Conservation (phyloP, 768 basidiomycete species). For the Sporobolomyces phaffii region DNA sequence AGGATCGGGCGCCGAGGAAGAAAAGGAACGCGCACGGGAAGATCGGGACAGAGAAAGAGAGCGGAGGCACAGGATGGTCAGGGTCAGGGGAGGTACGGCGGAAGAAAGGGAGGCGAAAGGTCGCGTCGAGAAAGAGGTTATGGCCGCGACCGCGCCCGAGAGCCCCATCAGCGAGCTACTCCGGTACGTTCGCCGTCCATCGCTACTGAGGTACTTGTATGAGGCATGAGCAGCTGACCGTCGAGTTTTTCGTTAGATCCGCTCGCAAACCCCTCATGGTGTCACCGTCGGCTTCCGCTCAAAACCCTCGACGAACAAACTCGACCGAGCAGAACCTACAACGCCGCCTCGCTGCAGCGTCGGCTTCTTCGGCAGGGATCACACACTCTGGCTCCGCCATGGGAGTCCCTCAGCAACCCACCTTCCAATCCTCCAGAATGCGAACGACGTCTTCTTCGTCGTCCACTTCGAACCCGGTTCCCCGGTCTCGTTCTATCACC, state of each 20-base stretch:
- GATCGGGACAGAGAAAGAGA: background rate
- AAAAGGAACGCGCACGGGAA: background rate
- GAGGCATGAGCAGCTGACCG: background rate
- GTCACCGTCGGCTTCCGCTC: constrained; percentile 33
- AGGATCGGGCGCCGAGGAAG: background rate
- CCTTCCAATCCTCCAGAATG: background rate
- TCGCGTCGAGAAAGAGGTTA: constrained; percentile 80
- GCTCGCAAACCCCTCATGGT: constrained; percentile 44
- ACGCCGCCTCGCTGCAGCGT: constrained; percentile 2
- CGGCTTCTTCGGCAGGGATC: constrained; percentile 6
- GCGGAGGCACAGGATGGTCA: constrained; percentile 5
- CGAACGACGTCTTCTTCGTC: background rate
- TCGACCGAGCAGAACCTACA: constrained; percentile 5
- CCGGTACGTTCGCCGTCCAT: constrained; percentile 49
- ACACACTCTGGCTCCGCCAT: background rate
- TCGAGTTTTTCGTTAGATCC: constrained; percentile 2
- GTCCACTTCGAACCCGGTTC: background rate
- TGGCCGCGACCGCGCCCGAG: constrained; percentile 87
- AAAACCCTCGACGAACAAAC: background rate
- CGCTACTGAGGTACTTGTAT: too few species aligned
- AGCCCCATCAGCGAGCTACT: constrained; percentile 88
- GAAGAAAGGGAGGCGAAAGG: constrained; percentile 39
- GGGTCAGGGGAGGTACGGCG: constrained; percentile 2
- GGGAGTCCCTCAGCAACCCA: constrained; percentile 11
- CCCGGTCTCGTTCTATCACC: background rate